These are phyloP conservation scores for Fusarium robinianum DNA, from an alignment of 2,329 filamentous ascomycete genomes.

Conservation along the genomic window DNA sequence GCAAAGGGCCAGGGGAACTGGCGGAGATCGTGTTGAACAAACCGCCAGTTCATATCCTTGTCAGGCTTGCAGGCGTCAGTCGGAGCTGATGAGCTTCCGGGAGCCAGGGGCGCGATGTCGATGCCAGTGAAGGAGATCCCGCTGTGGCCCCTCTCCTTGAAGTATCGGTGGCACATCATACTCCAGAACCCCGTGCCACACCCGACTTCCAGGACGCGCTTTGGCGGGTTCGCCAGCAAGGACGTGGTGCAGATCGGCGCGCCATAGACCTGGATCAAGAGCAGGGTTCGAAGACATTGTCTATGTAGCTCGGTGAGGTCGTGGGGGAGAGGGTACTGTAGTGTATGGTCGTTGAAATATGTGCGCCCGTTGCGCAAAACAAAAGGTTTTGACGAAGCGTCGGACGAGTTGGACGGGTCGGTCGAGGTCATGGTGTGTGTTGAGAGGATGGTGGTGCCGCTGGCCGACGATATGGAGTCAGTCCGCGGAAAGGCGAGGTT, in stretches of 20 bases:
- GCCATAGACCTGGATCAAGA: slow-evolving; percentile 81
- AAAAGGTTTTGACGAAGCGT: slow-evolving; percentile 59
- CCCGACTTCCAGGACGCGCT: slow-evolving; percentile 80
- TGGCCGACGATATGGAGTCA: slow-evolving; percentile 54
- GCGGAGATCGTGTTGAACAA: slow-evolving; percentile 85
- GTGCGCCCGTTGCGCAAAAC: slow-evolving; percentile 77
- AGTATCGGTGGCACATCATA: slow-evolving; percentile 82
- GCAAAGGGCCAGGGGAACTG: slow-evolving; percentile 76
- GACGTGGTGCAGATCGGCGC: slow-evolving; percentile 75
- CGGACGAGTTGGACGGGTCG: slow-evolving; percentile 51
- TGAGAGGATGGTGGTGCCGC: slow-evolving; percentile 49
- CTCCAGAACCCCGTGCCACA: slow-evolving; percentile 93
- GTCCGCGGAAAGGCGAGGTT: slow-evolving; percentile 45
- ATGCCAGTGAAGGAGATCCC: slow-evolving; percentile 80
- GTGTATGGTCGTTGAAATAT: slow-evolving; percentile 74
- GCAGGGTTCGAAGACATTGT: slow-evolving; percentile 80
- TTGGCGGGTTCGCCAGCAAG: slow-evolving; percentile 69
- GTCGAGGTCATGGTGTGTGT: slow-evolving; percentile 54
- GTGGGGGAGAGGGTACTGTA: slow-evolving; percentile 83
- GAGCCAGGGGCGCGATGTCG: slow-evolving; percentile 75
- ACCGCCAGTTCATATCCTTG: slow-evolving; percentile 83
- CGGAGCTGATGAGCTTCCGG: slow-evolving; percentile 41
- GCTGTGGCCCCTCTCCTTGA: slow-evolving; percentile 67
- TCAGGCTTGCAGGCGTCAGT: slow-evolving; percentile 55
- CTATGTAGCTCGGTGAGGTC: slow-evolving; percentile 87